Base-by-base conservation (phyloP, 805 yeast genomes). In the Grigorovia jiainica region DNA sequence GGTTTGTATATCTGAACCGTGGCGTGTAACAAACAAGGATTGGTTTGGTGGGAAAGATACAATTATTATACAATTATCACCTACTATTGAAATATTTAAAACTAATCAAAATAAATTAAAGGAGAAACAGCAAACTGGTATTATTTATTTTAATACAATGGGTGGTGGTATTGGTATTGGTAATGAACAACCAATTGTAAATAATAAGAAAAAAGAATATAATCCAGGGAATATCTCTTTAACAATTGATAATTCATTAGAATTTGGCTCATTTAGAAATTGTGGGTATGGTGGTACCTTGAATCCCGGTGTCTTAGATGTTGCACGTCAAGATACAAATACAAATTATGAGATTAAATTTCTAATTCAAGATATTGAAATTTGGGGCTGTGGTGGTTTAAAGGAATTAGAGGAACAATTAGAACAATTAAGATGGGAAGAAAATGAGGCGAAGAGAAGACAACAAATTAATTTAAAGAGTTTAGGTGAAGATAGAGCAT, bases 101-200 rank as follows among this genome's bases (percentile, higher is more conserved):
- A 63, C 66, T 10, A 58, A 57, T 43, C 59, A 7, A 13, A 10
- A 27, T 11, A 11, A 6, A 27, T 11, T 27, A 13, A 27, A 11
- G n/a, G 7, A 3, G 31, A 11, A 13, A 27, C 3, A 27, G n/a
- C 3, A 32, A 42, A 65, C 52, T 57, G 58, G 65, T 41, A 67
- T 63, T 41, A 72, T 76, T 1, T 87, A 84, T 57, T 86, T 86
- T 61, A 80, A 75, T 52, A 83, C 76, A 7, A 52, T 68, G 7
- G 89, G 92, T 1, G 79, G 85, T 40, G 97, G 96, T 0, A 60
- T 89, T 10, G 96, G 95, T 0, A 73, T 86, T 54, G 97, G 97
- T 0, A 63, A 71, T 36, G 67, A 70, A 24, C 89, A 85, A 36
- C 92, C 92, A 1, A 44, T 63, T 1, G 63, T 73, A 38, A 78